Evolutionary conservation across 129 eudicot species (phyloP).

Genomic region (Flaveria robusta): DNA sequence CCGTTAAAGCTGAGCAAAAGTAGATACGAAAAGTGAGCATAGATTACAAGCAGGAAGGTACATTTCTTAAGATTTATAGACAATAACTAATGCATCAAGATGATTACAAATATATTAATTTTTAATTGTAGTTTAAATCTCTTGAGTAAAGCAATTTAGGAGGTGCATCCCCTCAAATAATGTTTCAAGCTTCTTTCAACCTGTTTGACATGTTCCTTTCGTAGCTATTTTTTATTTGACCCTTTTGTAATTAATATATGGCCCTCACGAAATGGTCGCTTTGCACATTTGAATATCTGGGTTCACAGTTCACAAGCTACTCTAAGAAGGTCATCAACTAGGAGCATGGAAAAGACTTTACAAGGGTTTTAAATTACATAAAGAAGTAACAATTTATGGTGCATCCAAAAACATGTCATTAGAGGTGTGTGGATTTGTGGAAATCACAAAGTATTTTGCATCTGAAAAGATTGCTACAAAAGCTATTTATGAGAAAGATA

Average conservation of each 20-base stretch:
- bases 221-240: neutral
- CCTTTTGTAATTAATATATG: neutral
- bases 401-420: neutral
- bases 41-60: neutral
- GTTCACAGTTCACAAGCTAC: neutral
- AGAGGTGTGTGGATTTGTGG: neutral
- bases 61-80: neutral
- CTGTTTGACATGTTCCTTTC: neutral
- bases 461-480: neutral
- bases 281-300: neutral
- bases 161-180: neutral
- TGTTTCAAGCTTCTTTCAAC: neutral
- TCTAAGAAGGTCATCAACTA: conserved; percentile 3
- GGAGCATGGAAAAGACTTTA: neutral
- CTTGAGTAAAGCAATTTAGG: neutral
- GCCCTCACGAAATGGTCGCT: neutral
- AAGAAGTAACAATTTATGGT: neutral
- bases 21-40: neutral
- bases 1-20: conserved; percentile 20
- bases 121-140: neutral
- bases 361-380: neutral
- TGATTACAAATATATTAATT: neutral
- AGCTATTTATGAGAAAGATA: neutral
- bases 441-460: neutral
- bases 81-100: neutral